phyloP scores from a whole-genome alignment of 1,284 basidiomycete genomes.

The Phellopilus nigrolimitatus region DNA sequence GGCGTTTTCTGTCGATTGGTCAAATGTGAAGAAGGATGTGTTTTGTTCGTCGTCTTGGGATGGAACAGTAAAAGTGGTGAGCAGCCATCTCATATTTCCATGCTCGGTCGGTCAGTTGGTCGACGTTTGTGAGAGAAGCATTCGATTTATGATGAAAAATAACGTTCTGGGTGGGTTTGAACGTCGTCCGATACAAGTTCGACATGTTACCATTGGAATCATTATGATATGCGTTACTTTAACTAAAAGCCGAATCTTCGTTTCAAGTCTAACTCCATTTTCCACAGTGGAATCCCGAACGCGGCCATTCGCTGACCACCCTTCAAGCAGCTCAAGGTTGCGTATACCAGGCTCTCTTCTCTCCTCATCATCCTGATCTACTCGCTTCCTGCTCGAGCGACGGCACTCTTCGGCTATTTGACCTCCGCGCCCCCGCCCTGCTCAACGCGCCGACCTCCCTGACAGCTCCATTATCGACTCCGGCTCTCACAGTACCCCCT shows the following conservation, averaged over 20 bases:
- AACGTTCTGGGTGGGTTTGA: neutral
- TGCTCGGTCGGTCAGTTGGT: too few species aligned
- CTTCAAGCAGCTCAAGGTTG: conserved; percentile 80
- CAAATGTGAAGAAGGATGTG: conserved; percentile 86
- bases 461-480: conserved; percentile 19
- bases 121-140: too few species aligned
- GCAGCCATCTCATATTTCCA: conserved; percentile 32
- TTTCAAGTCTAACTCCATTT: neutral
- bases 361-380: conserved; percentile 82
- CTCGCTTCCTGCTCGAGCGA: conserved; percentile 84
- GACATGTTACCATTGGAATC: neutral
- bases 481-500: conserved; percentile 18
- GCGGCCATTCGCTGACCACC: conserved; percentile 71
- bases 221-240: neutral
- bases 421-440: conserved; percentile 59
- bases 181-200: neutral
- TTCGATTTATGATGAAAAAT: conserved; percentile 50
- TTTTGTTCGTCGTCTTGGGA: conserved; percentile 95
- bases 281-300: conserved; percentile 81
- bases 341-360: conserved; percentile 88
- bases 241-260: neutral
- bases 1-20: conserved; percentile 97
- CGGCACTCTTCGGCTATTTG: conserved; percentile 78
- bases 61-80: conserved; percentile 81
- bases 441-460: conserved; percentile 20